Conservation (phyloP, 176 grass and related monocot species). For the Zoysia japonica region DNA sequence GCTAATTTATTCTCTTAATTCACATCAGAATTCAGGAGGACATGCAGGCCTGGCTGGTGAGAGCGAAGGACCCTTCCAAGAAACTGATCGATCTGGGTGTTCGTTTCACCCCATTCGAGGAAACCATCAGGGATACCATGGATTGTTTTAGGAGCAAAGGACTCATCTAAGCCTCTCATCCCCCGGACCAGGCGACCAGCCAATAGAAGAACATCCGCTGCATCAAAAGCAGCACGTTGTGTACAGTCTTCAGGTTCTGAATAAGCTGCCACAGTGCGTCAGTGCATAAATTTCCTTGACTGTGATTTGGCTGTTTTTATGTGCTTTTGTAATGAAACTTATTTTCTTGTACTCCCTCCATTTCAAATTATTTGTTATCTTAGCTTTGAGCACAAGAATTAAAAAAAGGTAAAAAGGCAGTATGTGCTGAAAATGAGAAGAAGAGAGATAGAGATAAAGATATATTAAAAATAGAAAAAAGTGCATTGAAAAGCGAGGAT, state of each 20-base stretch:
- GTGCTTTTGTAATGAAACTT: neutral
- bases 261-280: neutral
- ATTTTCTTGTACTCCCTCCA: neutral
- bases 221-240: neutral
- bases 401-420: too few relatives aligned
- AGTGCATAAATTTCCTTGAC: neutral
- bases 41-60: conserved; percentile 51
- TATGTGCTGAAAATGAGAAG: too few relatives aligned
- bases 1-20: neutral
- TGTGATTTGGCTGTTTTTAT: neutral
- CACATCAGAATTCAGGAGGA: conserved; percentile 47
- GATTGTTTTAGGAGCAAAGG: conserved; percentile 58
- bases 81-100: conserved; percentile 57
- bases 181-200: too few relatives aligned
- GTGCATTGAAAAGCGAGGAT: too few relatives aligned
- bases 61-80: conserved; percentile 42
- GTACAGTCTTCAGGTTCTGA: neutral
- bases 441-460: too few relatives aligned
- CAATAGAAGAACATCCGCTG: neutral
- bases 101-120: conserved; percentile 46
- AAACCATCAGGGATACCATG: conserved; percentile 45
- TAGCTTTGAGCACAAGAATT: too few relatives aligned
- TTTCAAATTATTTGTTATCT: too few relatives aligned
- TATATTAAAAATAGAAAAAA: too few relatives aligned
- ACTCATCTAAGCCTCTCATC: conserved; percentile 36